Evolutionary conservation across 495 filamentous ascomycete genomes (phyloP), one percentile per base, ranked within the genome.

Genomic region (Penicillium daleae): DNA sequence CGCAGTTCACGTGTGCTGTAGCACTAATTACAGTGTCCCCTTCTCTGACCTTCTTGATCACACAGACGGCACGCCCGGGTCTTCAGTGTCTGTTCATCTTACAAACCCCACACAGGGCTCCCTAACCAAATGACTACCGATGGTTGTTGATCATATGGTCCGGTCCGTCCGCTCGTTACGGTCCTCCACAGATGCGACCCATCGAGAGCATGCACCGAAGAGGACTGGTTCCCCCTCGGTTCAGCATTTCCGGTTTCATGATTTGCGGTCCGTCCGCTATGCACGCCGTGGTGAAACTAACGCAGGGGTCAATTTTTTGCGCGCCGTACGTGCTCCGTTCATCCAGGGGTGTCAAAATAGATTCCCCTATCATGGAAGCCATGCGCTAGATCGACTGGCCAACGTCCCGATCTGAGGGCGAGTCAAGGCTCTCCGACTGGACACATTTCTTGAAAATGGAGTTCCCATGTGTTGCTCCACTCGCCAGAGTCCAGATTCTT

Each of bases 291-390:
- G 26, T 24, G 26, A 24, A 35, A 39, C 65, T 70, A 70, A 65
- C 59, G 68, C 65, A 68, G 60, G 68, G 64, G 50, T 48, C 27
- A 60, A 59, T 66, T 54, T 61, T n/a, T n/a, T n/a, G n/a, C n/a
- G n/a, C n/a, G n/a, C n/a, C n/a, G n/a, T n/a, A n/a, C n/a, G n/a
- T n/a, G n/a, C n/a, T n/a, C n/a, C n/a, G n/a, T n/a, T n/a, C n/a
- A n/a, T n/a, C n/a, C n/a, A n/a, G n/a, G 32, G 27, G 12, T 42
- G 64, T 65, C 49, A 53, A 54, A 50, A 59, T 33, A 10, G 49
- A 65, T 65, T 40, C 26, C 21, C 59, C 57, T 65, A 66, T 59
- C 49, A 53, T 22, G 55, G 27, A 9, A 49, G 35, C 12, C 26
- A 29, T 12, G n/a, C 31, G 32, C n/a, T 27, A 12, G 42, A 67